phyloP scores from a whole-genome alignment of 768 basidiomycete species.

The Boletus rex-veris region DNA sequence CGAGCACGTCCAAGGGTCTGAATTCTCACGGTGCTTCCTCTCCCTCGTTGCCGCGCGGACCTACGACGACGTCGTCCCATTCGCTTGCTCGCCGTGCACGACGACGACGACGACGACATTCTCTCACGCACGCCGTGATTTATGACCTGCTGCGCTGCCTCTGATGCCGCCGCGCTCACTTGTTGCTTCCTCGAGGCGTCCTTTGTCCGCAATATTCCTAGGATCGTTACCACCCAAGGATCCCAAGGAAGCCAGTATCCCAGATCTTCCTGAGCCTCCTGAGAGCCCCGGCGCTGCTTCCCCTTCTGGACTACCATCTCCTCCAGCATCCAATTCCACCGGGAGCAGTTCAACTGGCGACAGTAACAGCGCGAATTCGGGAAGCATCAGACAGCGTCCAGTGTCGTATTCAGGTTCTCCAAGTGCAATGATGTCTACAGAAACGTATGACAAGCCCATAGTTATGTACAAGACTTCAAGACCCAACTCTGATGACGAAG shows the following conservation, averaged over 20 bases:
- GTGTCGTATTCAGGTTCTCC: conserved; percentile 26
- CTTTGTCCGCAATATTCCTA: conserved; percentile 61
- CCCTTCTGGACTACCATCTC: conserved; percentile 72
- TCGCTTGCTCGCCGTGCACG: conserved; percentile 25
- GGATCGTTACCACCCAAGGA: conserved; percentile 43
- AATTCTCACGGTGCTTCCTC: conserved; percentile 29
- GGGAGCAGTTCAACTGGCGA: conserved; percentile 76
- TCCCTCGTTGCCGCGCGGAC: conserved; percentile 11
- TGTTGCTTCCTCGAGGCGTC: conserved; percentile 43
- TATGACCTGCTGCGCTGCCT: conserved; percentile 25
- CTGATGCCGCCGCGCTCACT: conserved; percentile 52
- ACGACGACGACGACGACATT: conserved; percentile 21
- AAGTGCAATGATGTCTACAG: conserved; percentile 39
- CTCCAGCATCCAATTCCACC: conserved; percentile 82
- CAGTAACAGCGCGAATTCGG: conserved; percentile 41
- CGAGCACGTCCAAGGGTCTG: not conserved
- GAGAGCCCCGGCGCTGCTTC: conserved; percentile 53
- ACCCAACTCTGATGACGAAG: conserved; percentile 42
- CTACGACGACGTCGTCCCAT: conserved; percentile 18
- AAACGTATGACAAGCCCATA: conserved; percentile 35
- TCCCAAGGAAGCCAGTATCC: conserved; percentile 41
- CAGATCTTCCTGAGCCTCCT: conserved; percentile 69
- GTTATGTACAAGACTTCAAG: conserved; percentile 26
- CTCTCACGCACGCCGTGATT: conserved; percentile 19
- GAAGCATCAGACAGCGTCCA: conserved; percentile 38